A percentile compares a stretch with the other conserved stretches of the same genome.
Evolutionary conservation across 495 filamentous ascomycete genomes (phyloP).

Genomic region (Apiosordaria backusii): DNA sequence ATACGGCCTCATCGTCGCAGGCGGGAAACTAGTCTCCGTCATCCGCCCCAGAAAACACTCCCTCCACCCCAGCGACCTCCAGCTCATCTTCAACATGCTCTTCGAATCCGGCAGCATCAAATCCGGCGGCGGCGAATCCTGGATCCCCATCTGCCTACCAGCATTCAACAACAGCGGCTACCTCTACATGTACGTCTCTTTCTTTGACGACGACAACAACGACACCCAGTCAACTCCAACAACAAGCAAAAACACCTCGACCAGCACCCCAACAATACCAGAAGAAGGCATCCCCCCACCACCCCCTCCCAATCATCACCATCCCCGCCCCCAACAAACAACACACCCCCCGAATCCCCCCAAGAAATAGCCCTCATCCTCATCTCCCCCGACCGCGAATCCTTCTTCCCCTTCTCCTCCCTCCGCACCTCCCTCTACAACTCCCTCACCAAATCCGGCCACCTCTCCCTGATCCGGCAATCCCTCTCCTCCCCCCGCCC

Average conservation of each 20-base stretch:
- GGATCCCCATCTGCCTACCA: constrained; percentile 94
- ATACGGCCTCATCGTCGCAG: constrained; percentile 91
- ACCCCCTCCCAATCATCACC: constrained; percentile 20
- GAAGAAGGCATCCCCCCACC: constrained; percentile 18
- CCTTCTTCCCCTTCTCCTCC: constrained; percentile 80
- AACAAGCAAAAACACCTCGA: constrained; percentile 29
- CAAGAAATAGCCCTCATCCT: constrained; percentile 87
- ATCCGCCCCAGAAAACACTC: constrained; percentile 92
- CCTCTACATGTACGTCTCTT: constrained; percentile 98
- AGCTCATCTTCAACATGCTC: constrained; percentile 99
- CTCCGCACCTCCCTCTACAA: constrained; percentile 80
- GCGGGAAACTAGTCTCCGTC: constrained; percentile 90
- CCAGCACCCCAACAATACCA: neutral
- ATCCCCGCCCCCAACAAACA: neutral
- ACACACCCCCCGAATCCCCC: constrained; percentile 38
- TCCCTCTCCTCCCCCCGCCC: constrained; percentile 71
- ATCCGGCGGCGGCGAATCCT: constrained; percentile 84
- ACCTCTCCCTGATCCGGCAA: constrained; percentile 66
- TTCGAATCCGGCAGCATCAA: constrained; percentile 89
- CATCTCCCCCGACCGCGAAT: constrained; percentile 88
- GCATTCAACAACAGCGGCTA: constrained; percentile 98
- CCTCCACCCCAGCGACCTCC: constrained; percentile 90
- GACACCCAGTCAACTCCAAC: constrained; percentile 15
- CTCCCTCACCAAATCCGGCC: constrained; percentile 70
- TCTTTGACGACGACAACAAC: constrained; percentile 52